Evolutionary conservation across 495 filamentous ascomycete species (phyloP), one percentile per base, ranked within the genome.

Genomic region (Xylaria acuta): DNA sequence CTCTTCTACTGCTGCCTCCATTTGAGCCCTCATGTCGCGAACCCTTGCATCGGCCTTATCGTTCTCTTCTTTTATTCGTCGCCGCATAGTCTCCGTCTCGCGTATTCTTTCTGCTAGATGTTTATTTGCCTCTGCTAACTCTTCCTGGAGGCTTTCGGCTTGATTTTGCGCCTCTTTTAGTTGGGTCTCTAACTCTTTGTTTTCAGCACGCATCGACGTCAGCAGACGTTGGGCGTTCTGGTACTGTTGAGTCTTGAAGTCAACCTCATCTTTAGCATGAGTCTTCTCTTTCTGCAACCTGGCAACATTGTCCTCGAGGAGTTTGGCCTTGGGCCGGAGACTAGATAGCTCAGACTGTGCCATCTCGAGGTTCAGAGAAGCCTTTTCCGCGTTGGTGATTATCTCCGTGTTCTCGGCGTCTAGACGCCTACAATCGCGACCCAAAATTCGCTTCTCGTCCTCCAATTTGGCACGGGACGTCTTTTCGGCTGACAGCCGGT

Each of bases 61-160:
- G 78, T 98, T 94, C 30, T 94, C 93, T 69, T 98, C 96, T 58
- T 90, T 91, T 9, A 99, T 85, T 60, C 98, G 85, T 32, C 94
- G 86, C 47, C 96, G 88, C 95, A 99, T 98, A 2, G 94, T 98
- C 80, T 99, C 95, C 3, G 90, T 93, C 81, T 99, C 97, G 30
- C 96, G 90, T n/a, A 93, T 95, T 22, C 97, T 90, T 81, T 98
- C 97, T 53, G 85, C 88, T n/a, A 99, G 87, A 64, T 98, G 88
- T 59, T 94, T 88, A 71, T 97, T 94, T 18, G 93, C 90, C 76
- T 99, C 97, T 22, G 89, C 89, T 9, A 98, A 85, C 78, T 98
- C 96, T 82, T 99, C 96, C 74, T 98, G 95, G n/a, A 97, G 82
- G 68, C 90, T 93, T 75, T 97, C 94, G 67, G 89, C 90, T 72